Evolutionary conservation across 768 basidiomycete genomes (phyloP).

Genomic region (Pleurotus salmoneostramineus): DNA sequence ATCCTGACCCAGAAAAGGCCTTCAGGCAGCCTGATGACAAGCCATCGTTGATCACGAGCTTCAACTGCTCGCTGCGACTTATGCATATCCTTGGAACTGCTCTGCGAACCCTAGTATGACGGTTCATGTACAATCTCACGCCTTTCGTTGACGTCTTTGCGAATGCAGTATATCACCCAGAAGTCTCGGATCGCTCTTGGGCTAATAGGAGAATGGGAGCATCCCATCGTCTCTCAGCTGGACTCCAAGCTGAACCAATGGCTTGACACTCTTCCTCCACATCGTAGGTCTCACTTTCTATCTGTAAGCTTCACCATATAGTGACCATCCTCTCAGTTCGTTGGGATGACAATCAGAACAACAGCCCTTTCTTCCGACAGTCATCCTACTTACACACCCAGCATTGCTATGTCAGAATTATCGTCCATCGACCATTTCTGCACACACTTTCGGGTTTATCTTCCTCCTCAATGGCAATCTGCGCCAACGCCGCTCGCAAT

Average conservation of each 20-base stretch:
- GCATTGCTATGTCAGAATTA: constrained; percentile 62
- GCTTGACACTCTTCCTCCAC: constrained; percentile 62
- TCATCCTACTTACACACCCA: constrained; percentile 49
- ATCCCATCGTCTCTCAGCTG: constrained; percentile 63
- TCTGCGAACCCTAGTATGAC: constrained; percentile 52
- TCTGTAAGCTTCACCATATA: neutral
- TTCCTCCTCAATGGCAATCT: constrained; percentile 71
- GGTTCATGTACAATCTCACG: neutral
- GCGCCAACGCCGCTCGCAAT: constrained; percentile 76
- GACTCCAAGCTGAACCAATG: constrained; percentile 72
- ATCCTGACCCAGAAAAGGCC: constrained; percentile 46
- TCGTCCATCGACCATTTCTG: constrained; percentile 78
- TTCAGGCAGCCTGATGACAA: constrained; percentile 63
- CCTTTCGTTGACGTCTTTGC: neutral
- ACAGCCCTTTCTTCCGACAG: constrained; percentile 49
- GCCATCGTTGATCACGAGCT: constrained; percentile 52
- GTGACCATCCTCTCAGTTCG: constrained; percentile 29
- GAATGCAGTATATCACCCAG: constrained; percentile 64
- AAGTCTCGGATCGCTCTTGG: constrained; percentile 52
- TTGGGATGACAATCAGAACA: constrained; percentile 48
- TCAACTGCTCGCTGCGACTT: constrained; percentile 52
- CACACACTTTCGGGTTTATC: constrained; percentile 40
- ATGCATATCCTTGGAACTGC: constrained; percentile 58
- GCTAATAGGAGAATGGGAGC: constrained; percentile 55
- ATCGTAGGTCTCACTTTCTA: constrained; percentile 32